phyloP scores from a whole-genome alignment of 2,329 filamentous ascomycete species.

The Emergomyces pasteurianus region DNA sequence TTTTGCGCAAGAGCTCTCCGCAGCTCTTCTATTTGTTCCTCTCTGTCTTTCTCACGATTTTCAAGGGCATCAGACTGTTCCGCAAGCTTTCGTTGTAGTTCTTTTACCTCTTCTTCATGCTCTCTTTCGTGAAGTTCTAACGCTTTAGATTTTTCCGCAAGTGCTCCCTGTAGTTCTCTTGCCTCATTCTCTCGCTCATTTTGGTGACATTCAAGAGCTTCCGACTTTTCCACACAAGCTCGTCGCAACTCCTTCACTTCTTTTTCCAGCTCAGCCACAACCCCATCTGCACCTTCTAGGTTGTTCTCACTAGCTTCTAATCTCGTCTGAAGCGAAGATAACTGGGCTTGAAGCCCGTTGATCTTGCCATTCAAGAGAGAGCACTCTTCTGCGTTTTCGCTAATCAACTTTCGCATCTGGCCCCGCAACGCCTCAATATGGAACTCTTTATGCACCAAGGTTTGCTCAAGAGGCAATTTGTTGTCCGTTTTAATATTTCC shows the following conservation, averaged over 20 bases:
- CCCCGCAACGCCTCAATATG: not conserved
- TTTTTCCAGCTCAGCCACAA: not conserved
- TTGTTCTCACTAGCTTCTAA: not conserved
- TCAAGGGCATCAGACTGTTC: not conserved
- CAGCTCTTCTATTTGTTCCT: not conserved
- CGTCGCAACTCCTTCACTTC: not conserved
- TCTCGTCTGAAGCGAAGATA: not conserved
- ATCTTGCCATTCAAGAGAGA: not conserved
- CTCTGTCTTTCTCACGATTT: not conserved
- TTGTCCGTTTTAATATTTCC: not conserved
- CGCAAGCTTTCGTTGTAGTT: not conserved
- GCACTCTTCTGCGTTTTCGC: not conserved
- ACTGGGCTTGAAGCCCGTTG: not conserved
- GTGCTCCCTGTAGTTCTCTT: not conserved
- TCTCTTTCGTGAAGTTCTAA: not conserved
- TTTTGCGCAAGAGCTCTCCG: not conserved
- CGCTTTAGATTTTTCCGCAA: not conserved
- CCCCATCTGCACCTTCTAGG: not conserved
- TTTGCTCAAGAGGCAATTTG: not conserved
- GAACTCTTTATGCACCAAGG: slow-evolving; percentile 1
- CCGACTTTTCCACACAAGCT: not conserved
- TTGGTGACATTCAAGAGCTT: not conserved
- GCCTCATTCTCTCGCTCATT: not conserved
- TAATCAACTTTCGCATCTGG: not conserved
- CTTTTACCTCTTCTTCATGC: not conserved